Evolutionary conservation across 768 basidiomycete species (phyloP), one percentile per base, ranked within the genome.

Genomic region (Amanita phalloides): DNA sequence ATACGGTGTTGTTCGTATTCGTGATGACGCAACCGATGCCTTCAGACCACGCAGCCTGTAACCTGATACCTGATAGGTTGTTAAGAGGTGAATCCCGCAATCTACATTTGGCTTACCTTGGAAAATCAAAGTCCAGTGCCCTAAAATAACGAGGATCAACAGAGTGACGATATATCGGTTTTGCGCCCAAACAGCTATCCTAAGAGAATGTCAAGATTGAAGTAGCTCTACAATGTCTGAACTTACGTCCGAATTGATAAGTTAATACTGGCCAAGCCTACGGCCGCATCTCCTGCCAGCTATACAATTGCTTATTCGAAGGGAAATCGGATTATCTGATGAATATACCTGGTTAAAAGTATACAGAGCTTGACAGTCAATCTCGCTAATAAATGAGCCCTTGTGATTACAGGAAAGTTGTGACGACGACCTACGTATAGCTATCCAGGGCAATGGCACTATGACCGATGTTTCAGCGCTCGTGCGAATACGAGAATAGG

Each of bases 301-400:
- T 66, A 37, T 10, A 3, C n/a, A 41, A 49, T 49, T 37, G 20
- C 30, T 26, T 17, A 45, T n/a, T 45, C n/a, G n/a, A 14, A 43
- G 21, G 32, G 8, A n/a, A 13, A 20, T 9, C 14, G 20, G 35
- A 5, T n/a, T 6, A 39, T 13, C 26, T 26, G 4, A 32, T 5
- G 7, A 10, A 11, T 53, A 9, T 57, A 77, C 69, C 61, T 81
- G 80, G 53, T 79, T 82, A 66, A 84, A 84, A 1, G 76, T 79
- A 59, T 78, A 84, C 21, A 86, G 57, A 0, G 73, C 69, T 56
- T 84, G 81, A 50, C 83, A 86, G 59, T 86, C 65, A 36, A 85
- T 64, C 57, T 73, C 63, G 17, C 72, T 75, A 50, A n/a, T n/a
- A 17, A 35, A 13, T 33, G 11, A 14, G 42, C 26, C 10, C 32